Conservation (phyloP, 176 grass and related monocot species). For the Oryza nivara region DNA sequence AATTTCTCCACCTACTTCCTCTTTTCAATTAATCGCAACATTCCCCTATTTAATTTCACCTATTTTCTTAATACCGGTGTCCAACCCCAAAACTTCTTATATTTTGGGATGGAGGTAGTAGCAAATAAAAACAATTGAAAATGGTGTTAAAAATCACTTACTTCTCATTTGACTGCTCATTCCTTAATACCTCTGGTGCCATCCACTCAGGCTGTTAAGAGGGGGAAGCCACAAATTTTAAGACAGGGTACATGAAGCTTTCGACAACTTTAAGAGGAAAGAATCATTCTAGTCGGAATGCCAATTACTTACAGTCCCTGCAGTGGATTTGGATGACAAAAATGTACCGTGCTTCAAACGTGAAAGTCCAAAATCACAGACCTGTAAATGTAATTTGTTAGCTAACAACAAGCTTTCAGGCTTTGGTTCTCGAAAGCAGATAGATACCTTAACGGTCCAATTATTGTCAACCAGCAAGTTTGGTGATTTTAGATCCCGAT, state of each 20-base stretch:
- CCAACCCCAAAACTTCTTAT: no score
- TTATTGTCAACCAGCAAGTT: constrained; percentile 95
- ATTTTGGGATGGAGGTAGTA: no score
- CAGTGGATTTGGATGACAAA: constrained; percentile 95
- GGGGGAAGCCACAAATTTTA: constrained; percentile 35
- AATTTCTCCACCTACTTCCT: no score
- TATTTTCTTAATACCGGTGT: no score
- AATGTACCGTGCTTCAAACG: constrained; percentile 93
- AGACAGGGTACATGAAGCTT: not conserved
- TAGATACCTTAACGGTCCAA: constrained; percentile 90
- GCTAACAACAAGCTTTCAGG: constrained; percentile 25
- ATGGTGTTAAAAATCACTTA: constrained; percentile 44
- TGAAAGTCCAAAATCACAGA: constrained; percentile 97
- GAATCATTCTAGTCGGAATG: constrained; percentile 25
- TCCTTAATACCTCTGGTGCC: constrained; percentile 92
- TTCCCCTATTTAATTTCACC: no score
- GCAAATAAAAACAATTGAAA: constrained; percentile 20
- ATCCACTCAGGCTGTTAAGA: constrained; percentile 86
- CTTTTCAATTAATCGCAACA: no score
- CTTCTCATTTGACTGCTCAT: constrained; percentile 94
- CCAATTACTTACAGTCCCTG: constrained; percentile 78
- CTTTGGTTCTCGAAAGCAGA: constrained; percentile 28
- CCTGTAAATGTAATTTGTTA: constrained; percentile 54
- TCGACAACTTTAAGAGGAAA: constrained; percentile 1
- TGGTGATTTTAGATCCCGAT: constrained; percentile 92